These are phyloP conservation scores for Pezicula neosporulosa DNA, from an alignment of 2,329 filamentous ascomycete genomes.

Conservation along the genomic window DNA sequence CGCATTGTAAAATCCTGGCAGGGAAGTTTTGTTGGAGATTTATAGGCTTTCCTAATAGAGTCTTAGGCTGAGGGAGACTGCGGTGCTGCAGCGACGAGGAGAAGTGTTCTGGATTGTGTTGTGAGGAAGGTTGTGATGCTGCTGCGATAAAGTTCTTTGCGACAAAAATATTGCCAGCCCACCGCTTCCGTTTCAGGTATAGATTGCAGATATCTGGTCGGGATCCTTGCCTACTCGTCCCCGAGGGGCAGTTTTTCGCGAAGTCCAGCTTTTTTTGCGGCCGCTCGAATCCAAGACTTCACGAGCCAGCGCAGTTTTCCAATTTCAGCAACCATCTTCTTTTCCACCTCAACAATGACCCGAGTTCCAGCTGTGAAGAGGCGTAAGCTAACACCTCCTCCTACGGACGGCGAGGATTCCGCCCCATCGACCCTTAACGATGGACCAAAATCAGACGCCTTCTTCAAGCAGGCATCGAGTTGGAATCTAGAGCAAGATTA, in stretches of 20 bases:
- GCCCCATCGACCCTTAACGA: conserved; percentile 26
- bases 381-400: conserved; percentile 53
- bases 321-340: not conserved
- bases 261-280: conserved; percentile 6
- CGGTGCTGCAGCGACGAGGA: not conserved
- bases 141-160: no score
- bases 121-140: conserved; percentile 18
- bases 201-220: no score
- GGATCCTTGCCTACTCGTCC: not conserved
- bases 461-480: conserved; percentile 70
- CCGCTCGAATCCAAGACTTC: conserved; percentile 16
- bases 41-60: not conserved
- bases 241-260: conserved; percentile 19
- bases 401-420: conserved; percentile 41
- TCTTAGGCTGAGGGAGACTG: conserved; percentile 20
- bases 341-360: conserved; percentile 19
- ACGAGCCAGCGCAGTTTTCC: not conserved
- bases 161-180: no score
- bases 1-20: conserved; percentile 53
- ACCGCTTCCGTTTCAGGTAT: no score
- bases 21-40: conserved; percentile 1
- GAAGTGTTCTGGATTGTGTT: conserved; percentile 4
- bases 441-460: conserved; percentile 32
- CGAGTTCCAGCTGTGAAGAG: conserved; percentile 42
- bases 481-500: conserved; percentile 95